A percentile compares a stretch with the other conserved stretches of the same genome.
Evolutionary conservation across 2,329 filamentous ascomycete genomes (phyloP).

Genomic region (Hypoxylon sp.): DNA sequence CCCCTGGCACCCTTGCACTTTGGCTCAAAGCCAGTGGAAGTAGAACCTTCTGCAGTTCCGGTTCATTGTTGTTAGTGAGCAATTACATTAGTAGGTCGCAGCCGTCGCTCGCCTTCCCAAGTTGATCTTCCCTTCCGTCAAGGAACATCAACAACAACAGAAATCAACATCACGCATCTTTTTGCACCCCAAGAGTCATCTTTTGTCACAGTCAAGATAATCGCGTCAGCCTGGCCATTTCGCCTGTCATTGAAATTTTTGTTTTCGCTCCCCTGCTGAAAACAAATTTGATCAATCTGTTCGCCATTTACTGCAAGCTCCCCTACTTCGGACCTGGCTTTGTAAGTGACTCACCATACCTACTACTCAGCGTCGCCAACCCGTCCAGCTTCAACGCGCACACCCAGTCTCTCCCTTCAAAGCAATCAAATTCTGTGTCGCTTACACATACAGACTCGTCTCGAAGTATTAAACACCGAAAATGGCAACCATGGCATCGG

Average conservation of each 20-base stretch:
- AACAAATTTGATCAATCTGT: conserved; percentile 49
- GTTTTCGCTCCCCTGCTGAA: conserved; percentile 47
- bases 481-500: conserved; percentile 75
- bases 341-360: conserved; percentile 54
- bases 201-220: conserved; percentile 70
- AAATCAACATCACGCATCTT: conserved; percentile 54
- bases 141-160: conserved; percentile 64
- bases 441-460: conserved; percentile 56
- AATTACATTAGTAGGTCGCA: conserved; percentile 47
- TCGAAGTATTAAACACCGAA: conserved; percentile 62
- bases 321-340: conserved; percentile 53
- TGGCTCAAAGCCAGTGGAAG: background rate
- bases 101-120: conserved; percentile 53
- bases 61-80: conserved; percentile 31
- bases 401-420: conserved; percentile 19
- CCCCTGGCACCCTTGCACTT: too few species aligned
- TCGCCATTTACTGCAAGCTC: conserved; percentile 45
- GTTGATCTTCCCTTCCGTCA: conserved; percentile 56
- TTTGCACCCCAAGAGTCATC: conserved; percentile 66
- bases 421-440: conserved; percentile 51
- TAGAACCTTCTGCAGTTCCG: conserved; percentile 34
- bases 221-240: conserved; percentile 67
- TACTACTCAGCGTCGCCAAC: conserved; percentile 31
- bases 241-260: conserved; percentile 53
- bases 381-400: conserved; percentile 28